A percentile compares a stretch with the other conserved stretches of the same genome.
phyloP scores from a whole-genome alignment of 2,329 filamentous ascomycete genomes.

The Dactylellina drechsleri region DNA sequence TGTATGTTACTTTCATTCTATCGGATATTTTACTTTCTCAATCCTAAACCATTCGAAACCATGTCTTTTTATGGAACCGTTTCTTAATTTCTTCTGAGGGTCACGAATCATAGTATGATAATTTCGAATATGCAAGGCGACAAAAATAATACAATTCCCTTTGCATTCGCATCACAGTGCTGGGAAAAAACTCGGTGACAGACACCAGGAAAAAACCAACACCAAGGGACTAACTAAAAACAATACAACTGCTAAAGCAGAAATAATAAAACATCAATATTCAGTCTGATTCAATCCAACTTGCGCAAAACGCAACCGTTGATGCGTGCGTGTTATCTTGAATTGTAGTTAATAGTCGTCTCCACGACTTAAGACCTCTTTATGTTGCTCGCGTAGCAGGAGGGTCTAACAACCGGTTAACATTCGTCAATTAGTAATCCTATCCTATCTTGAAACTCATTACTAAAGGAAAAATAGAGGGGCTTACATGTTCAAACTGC shows the following conservation, averaged over 20 bases:
- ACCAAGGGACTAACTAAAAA: conserved; percentile 24
- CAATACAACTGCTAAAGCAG: not conserved
- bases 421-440: not conserved
- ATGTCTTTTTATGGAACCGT: too few species aligned
- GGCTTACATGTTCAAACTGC: conserved; percentile 88
- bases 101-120: too few species aligned
- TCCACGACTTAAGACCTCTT: conserved; percentile 86
- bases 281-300: not conserved
- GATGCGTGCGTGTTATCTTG: not conserved
- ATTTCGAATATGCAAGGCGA: too few species aligned
- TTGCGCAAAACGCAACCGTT: not conserved
- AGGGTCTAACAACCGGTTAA: too few species aligned
- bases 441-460: too few species aligned
- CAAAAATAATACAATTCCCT: conserved; percentile 18
- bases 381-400: conserved; percentile 79
- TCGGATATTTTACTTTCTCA: too few species aligned
- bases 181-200: conserved; percentile 20
- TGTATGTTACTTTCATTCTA: too few species aligned
- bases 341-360: conserved; percentile 75
- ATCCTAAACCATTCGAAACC: too few species aligned
- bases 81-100: too few species aligned
- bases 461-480: conserved; percentile 62
- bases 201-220: conserved; percentile 27
- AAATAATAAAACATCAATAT: not conserved
- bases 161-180: conserved; percentile 29